phyloP scores from a whole-genome alignment of 352 stramenopile species.

The Globisporangium takayamanum region DNA sequence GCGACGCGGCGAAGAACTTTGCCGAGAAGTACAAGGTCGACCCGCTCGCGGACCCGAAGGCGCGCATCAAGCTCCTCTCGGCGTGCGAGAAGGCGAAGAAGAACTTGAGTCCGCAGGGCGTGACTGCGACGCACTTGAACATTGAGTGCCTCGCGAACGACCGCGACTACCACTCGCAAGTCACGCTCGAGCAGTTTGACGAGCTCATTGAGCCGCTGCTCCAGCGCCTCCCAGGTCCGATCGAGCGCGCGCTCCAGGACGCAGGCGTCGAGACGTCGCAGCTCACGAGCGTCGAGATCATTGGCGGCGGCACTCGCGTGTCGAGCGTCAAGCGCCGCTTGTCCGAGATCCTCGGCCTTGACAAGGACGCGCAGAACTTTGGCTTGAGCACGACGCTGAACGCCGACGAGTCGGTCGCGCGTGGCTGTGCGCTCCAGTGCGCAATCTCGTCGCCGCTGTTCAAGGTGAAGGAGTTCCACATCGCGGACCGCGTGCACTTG shows the following conservation, averaged over 20 bases:
- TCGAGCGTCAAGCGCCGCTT: conserved; percentile 94
- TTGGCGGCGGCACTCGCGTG: conserved; percentile 94
- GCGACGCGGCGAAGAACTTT: conserved; percentile 94
- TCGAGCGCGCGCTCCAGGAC: conserved; percentile 81
- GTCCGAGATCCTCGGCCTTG: conserved; percentile 86
- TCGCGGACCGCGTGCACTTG: conserved; percentile 86
- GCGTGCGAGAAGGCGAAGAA: conserved; percentile 99
- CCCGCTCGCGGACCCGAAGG: conserved; percentile 88
- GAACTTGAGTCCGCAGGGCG: conserved; percentile 95
- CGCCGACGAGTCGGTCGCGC: conserved; percentile 96
- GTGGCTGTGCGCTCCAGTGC: conserved; percentile 96
- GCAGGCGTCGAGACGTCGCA: conserved; percentile 89
- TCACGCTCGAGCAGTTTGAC: conserved; percentile 95
- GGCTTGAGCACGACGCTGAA: conserved; percentile 98
- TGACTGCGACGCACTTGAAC: conserved; percentile 95
- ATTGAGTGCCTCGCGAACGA: conserved; percentile 98
- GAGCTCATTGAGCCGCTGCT: conserved; percentile 88
- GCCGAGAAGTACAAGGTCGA: conserved; percentile 95
- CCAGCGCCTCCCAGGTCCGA: conserved; percentile 72
- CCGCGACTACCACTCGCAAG: conserved; percentile 93
- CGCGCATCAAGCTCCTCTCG: conserved; percentile 95
- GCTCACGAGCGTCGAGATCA: conserved; percentile 92
- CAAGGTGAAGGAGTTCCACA: conserved; percentile 93
- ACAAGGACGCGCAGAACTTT: conserved; percentile 93
- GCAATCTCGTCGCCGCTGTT: conserved; percentile 98